Base-by-base conservation (phyloP, 2,329 filamentous ascomycete species). In the Byssoonygena ceratinophila region DNA sequence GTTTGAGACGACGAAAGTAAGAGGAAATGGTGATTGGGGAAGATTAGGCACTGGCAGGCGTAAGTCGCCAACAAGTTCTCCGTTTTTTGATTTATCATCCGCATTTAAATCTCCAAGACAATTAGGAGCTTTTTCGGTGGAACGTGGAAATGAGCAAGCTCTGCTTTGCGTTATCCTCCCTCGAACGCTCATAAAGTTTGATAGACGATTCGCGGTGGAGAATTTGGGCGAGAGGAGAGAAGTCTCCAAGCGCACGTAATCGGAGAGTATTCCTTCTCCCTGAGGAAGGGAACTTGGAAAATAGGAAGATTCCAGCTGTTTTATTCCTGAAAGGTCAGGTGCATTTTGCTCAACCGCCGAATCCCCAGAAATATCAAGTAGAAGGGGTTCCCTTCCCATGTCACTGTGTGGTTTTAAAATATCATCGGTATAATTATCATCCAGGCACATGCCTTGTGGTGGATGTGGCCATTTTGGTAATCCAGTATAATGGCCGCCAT, bases 171-270 rank as follows among this genome's bases (percentile, higher is more conserved):
- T 68, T 1, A 54, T 53, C 23, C 43, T 58, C 22, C 74, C 71
- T 51, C 73, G 71, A 6, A 74, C 63, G 46, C 73, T 66, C 68
- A 80, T 75, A 57, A 78, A 81, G 25, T 70, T 73, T 4, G 72
- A 66, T 27, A 80, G 59, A 2, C 74, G 72, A 7, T 64, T 65
- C 1, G 48, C 9, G 59, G 65, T 23, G 68, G 69, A 56, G 71
- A 72, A 58, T 74, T 72, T 31, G 46, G 20, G 57, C 37, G 29
- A 29, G n/a, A 55, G 49, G 27, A 44, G 29, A 27, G 23, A 29
- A 14, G 3, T 20, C 31, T 16, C 14, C 32, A 36, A 16, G 6
- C 16, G 11, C 1, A 18, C 3, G n/a, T n/a, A 37, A 20, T 9
- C 14, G 14, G 4, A 9, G 3, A 12, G 23, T 5, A 9, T 11